Base-by-base conservation (phyloP, 192 early-diverging fungal genomes). In the Powellomyces hirtus region DNA sequence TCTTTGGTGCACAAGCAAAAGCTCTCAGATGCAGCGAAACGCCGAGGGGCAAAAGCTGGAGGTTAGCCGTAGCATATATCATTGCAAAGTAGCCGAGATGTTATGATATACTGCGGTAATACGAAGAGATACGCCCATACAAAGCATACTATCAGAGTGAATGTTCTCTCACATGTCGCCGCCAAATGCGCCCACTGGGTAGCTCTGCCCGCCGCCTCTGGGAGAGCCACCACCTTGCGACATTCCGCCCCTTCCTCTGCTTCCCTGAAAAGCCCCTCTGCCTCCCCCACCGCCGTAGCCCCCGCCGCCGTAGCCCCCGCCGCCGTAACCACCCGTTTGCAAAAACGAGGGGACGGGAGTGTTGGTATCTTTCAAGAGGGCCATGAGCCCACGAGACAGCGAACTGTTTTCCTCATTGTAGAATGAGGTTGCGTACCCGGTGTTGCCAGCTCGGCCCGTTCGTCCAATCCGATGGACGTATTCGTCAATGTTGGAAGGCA, bases 391-490 rank as follows among this genome's bases (percentile, higher is more conserved):
- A 61, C 83, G 82, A 31, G 88, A 89, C 61, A 98, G 86, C 53
- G 84, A 82, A 65, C 88, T 79, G 55, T 96, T 95, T 68, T 99
- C 91, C 5, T 91, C 90, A 1, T 91, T 92, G 58, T 94, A 90
- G 72, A 98, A 99, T 0, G 95, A 93, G 58, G 91, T 95, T 0
- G 97, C 95, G 5, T 90, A 90, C 46, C 97, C 97, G 66, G 90
- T 95, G 77, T 97, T 95, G 60, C 97, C 97, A 0, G 96, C 97
- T 44, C 97, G 90, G 33, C 97, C 97, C 0, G 97, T 99, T 40
- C 97, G 85, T 6, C 97, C 97, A 16, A 97, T 93, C 35, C 97
- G 92, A 76, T 99, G 97, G 1, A 99, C 94, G 76, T 98, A 94
- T 57, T 99, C 97, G 65, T 99, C 97, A 86, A 95, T 91, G 59